A percentile compares a stretch with the other conserved stretches of the same genome.
phyloP scores from a whole-genome alignment of 2,329 filamentous ascomycete species.

The Fusarium dlaminii region DNA sequence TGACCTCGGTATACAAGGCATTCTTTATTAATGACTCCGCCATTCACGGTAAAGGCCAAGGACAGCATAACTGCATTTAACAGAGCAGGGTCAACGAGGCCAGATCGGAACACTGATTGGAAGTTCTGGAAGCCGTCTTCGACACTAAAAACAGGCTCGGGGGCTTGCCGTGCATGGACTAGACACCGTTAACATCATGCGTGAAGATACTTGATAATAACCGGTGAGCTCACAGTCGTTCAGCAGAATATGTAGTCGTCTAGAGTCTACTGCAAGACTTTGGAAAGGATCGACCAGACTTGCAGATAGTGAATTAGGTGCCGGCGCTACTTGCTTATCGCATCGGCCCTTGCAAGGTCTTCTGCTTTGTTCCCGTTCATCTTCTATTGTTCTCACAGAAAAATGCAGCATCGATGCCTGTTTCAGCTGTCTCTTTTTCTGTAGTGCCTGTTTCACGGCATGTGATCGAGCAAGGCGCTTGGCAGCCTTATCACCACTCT shows the following conservation, averaged over 20 bases:
- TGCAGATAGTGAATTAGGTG: too few species aligned
- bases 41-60: slow-evolving; percentile 45
- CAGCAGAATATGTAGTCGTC: slow-evolving; percentile 17
- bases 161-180: slow-evolving; percentile 41
- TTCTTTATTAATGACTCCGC: slow-evolving; percentile 42
- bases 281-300: slow-evolving; percentile 19
- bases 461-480: slow-evolving; percentile 32
- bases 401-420: slow-evolving; percentile 21
- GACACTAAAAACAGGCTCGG: slow-evolving; percentile 51
- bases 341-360: too few species aligned
- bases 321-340: too few species aligned
- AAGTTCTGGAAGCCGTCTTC: slow-evolving; percentile 52
- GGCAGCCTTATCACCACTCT: not conserved
- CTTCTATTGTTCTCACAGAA: not conserved
- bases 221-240: too few species aligned
- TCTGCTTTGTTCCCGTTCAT: not conserved
- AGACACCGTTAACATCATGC: too few species aligned
- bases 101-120: slow-evolving; percentile 46
- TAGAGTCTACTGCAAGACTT: slow-evolving; percentile 11
- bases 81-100: slow-evolving; percentile 49
- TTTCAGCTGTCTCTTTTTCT: slow-evolving; percentile 23
- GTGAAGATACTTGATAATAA: too few species aligned
- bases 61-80: slow-evolving; percentile 53
- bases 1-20: slow-evolving; percentile 50
- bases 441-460: slow-evolving; percentile 21